Percentiles rank a stretch among this genome's conserved stretches.
phyloP scores from a whole-genome alignment of 768 basidiomycete genomes.

The Mycena floridula region DNA sequence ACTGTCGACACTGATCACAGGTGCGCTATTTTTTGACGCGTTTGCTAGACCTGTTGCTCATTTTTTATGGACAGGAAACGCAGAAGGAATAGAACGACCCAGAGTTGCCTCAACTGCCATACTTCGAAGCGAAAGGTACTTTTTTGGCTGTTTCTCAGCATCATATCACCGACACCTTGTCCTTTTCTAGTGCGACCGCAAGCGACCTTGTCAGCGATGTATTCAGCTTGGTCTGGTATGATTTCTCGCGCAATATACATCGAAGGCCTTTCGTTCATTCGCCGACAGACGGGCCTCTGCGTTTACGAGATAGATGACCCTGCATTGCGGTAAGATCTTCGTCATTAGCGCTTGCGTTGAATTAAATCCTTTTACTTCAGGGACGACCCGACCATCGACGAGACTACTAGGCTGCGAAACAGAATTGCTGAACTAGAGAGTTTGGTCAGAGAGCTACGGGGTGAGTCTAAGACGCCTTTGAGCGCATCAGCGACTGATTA shows the following conservation, averaged over 20 bases:
- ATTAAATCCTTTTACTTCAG: slow-evolving; percentile 27
- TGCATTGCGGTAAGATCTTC: slow-evolving; percentile 52
- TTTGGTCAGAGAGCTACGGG: slow-evolving; percentile 82
- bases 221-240: slow-evolving; percentile 82
- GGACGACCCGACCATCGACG: slow-evolving; percentile 84
- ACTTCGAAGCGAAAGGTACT: slow-evolving; percentile 89
- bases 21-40: slow-evolving; percentile 21
- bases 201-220: slow-evolving; percentile 86
- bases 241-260: no score
- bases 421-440: slow-evolving; percentile 92
- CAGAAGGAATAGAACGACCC: slow-evolving; percentile 87
- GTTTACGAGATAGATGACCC: slow-evolving; percentile 95
- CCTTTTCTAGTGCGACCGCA: slow-evolving; percentile 71
- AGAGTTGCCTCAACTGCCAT: slow-evolving; percentile 87
- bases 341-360: slow-evolving; percentile 1
- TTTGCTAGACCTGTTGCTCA: slow-evolving; percentile 12
- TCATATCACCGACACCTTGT: slow-evolving; percentile 6
- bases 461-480: slow-evolving; percentile 24
- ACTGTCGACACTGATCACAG: slow-evolving; percentile 65
- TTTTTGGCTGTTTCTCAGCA: slow-evolving; percentile 3
- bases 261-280: no score
- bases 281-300: slow-evolving; percentile 88
- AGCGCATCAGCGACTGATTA: slow-evolving; percentile 8
- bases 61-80: slow-evolving; percentile 58
- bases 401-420: slow-evolving; percentile 78